Conservation (phyloP, 805 yeast genomes). For the Teunomyces barrocoloradensis region DNA sequence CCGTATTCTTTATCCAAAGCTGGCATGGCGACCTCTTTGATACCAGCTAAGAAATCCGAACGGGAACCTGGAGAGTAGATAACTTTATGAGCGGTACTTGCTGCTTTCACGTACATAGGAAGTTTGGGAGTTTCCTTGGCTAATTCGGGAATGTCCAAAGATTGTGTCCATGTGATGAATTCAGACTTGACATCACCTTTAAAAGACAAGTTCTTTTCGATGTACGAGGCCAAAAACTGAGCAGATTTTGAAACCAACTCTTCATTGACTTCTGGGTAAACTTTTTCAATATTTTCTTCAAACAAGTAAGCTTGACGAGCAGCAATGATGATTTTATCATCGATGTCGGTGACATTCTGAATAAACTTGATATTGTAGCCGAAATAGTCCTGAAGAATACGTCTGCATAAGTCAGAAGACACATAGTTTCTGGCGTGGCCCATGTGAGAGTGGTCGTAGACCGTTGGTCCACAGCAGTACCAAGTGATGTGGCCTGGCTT, state of each 20-base stretch:
- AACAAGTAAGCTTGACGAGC: conserved; percentile 88
- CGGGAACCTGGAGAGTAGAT: conserved; percentile 25
- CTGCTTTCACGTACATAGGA: conserved; percentile 77
- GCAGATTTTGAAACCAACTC: conserved; percentile 40
- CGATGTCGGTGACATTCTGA: conserved; percentile 98
- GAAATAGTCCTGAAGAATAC: conserved; percentile 86
- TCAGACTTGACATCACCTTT: conserved; percentile 22
- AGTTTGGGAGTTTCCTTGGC: conserved; percentile 72
- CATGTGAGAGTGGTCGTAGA: conserved; percentile 94
- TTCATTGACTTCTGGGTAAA: conserved; percentile 24
- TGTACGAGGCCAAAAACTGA: conserved; percentile 47
- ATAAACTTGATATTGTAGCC: conserved; percentile 86
- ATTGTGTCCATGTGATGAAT: conserved; percentile 51
- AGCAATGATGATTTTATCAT: conserved; percentile 91
- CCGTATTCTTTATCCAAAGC: conserved; percentile 71
- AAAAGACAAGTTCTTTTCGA: conserved; percentile 51
- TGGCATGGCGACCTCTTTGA: conserved; percentile 78
- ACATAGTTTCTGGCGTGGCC: conserved; percentile 98
- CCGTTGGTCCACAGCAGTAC: conserved; percentile 99
- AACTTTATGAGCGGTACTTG: conserved; percentile 49
- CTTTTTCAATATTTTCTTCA: conserved; percentile 48
- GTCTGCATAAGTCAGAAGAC: conserved; percentile 86
- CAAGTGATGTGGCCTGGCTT: conserved; percentile 69
- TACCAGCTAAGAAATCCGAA: conserved; percentile 42
- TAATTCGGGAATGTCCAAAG: conserved; percentile 49